Conservation (phyloP, 73 alveolate species). For the Effrenium voratum region DNA sequence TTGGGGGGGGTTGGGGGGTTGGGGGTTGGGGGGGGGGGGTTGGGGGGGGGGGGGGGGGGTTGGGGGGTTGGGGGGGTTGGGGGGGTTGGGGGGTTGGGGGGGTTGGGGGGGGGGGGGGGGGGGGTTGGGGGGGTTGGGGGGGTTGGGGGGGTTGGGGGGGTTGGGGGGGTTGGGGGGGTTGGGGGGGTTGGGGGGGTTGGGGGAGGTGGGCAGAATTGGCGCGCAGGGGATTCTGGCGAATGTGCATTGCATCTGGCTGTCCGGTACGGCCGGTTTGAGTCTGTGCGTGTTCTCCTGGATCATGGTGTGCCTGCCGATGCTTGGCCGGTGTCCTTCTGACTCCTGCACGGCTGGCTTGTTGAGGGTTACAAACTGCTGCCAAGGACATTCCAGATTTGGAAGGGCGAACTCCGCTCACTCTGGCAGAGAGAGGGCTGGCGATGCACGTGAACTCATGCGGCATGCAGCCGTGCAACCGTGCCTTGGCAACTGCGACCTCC, state of each 20-base stretch:
- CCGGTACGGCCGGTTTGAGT: slow-evolving; percentile 75
- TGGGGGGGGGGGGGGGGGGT: too few relatives aligned
- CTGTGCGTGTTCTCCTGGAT: slow-evolving; percentile 67
- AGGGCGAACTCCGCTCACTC: slow-evolving; percentile 59
- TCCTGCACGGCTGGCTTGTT: background rate
- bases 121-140: too few relatives aligned
- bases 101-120: too few relatives aligned
- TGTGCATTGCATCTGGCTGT: slow-evolving; percentile 60
- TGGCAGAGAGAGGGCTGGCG: slow-evolving; percentile 44
- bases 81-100: too few relatives aligned
- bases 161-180: too few relatives aligned
- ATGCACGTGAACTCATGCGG: slow-evolving; percentile 43
- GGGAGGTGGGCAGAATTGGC: too few relatives aligned
- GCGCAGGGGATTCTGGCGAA: slow-evolving; percentile 46
- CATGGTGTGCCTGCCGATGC: slow-evolving; percentile 59
- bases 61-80: too few relatives aligned
- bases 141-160: too few relatives aligned
- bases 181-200: too few relatives aligned
- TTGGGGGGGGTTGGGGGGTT: too few relatives aligned
- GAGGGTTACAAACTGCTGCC: background rate
- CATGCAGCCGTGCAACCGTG: slow-evolving; percentile 66
- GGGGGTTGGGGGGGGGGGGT: too few relatives aligned
- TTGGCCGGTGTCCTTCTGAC: background rate
- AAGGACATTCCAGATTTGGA: slow-evolving; percentile 35
- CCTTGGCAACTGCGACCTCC: background rate